Base-by-base conservation (phyloP, 1,139 yeast species). In the Arxiozyma heterogenica region DNA sequence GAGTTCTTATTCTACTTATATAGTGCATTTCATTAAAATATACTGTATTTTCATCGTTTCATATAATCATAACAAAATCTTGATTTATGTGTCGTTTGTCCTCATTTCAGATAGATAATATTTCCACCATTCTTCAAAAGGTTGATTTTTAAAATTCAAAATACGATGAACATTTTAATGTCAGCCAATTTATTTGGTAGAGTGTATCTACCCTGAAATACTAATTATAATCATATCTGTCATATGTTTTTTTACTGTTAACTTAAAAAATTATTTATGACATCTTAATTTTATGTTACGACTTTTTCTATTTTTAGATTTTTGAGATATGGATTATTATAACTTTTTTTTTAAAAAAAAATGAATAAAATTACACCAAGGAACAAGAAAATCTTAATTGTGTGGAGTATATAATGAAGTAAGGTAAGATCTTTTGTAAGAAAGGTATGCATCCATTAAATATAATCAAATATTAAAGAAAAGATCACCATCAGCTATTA, bases 401-500 rank as follows among this genome's bases (percentile, higher is more conserved):
- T 34, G 5, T 15, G 39, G n/a, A 4, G 5, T 34, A 15, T 34
- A 4, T 34, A 15, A 15, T 34, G n/a, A 34, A 34, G 39, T 15
- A 34, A 34, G 6, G n/a, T 34, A 12, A 34, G 17, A 34, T 15
- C 39, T 34, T 34, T 34, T 34, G 3, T 12, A 34, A 12, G 39
- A 34, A 34, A 2, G 39, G 39, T 34, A 34, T 4, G 39, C 39
- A 34, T 12, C 20, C 18, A 18, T n/a, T 17, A 27, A 11, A 17
- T n/a, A n/a, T 22, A 44, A 11, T 11, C 6, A 38, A n/a, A 15
- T 38, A 54, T 54, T 56, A 51, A 50, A n/a, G 15, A 34, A 34
- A 34, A n/a, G 6, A 34, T 11, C 39, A 34, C 39, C 17, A 15
- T 3, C n/a, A 3, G n/a, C 6, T 12, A 12, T 6, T 34, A 15